Evolutionary conservation across 2,329 filamentous ascomycete genomes (phyloP), one percentile per base, ranked within the genome.

Genomic region (Penicillium sp.): DNA sequence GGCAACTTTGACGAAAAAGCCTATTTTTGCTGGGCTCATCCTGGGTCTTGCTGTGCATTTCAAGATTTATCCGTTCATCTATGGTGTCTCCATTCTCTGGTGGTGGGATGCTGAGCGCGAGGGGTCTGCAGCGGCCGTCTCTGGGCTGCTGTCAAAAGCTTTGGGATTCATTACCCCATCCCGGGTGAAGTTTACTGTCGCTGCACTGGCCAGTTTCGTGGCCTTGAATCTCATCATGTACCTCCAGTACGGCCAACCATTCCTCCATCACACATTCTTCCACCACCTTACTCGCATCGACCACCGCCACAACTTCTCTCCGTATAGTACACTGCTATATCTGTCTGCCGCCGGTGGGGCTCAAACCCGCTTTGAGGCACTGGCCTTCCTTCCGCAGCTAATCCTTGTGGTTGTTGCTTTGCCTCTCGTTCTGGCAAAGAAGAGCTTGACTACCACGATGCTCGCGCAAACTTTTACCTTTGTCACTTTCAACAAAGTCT

Each of bases 31-130:
- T 0, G 93, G 90, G 0, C 61, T 86, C 3, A 73, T 97, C 31
- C 79, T 99, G 3, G 94, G 94, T 0, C 76, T 96, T 29, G 85
- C 85, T 1, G 92, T 97, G 26, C 94, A 99, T 76, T 95, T 99
- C 77, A 99, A 99, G 81, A 97, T 99, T 59, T 99, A 99, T 68
- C 94, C 94, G 0, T 96, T 97, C 73, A 90, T 99, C 58, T 99
- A 99, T 74, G 93, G 90, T 2, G 85, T 87, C 3, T 76, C 74
- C 11, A 72, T 77, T 39, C 50, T 79, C 13, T 78, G 76, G 76
- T 75, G 73, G 66, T 59, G 79, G 52, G 64, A 73, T 62, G 60
- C 31, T 6, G 74, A 67, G 8, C 57, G 44, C 26, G 63, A 69
- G 46, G 60, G 57, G 14, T 22, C 53, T n/a, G 31, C 43, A 29